These are phyloP conservation scores for Gossypium anomalum DNA, from an alignment of 345 rosid species.

Conservation along the genomic window DNA sequence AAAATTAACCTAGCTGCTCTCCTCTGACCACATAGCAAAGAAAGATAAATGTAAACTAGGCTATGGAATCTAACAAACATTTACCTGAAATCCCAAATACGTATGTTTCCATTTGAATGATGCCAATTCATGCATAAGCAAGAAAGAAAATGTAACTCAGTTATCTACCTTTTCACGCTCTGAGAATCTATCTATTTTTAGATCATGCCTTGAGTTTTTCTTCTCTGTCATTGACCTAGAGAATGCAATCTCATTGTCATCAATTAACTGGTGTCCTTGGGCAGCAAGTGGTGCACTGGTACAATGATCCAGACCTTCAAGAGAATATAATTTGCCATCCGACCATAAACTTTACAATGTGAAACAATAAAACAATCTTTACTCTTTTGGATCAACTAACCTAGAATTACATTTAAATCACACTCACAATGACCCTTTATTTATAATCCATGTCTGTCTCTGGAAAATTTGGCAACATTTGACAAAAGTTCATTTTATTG, in stretches of 20 bases:
- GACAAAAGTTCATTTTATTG: neutral
- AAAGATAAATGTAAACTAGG: neutral
- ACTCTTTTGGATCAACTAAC: neutral
- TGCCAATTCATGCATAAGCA: neutral
- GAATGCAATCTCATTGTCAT: conserved; percentile 41
- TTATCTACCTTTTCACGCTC: conserved; percentile 75
- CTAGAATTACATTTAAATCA: neutral
- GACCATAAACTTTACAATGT: conserved; percentile 10
- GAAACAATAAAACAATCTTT: neutral
- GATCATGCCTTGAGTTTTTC: conserved; percentile 45
- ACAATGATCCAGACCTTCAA: conserved; percentile 66
- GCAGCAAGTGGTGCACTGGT: conserved; percentile 45
- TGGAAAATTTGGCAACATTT: neutral
- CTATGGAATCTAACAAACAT: neutral
- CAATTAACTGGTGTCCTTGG: conserved; percentile 30
- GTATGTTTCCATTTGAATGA: neutral
- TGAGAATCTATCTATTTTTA: conserved; percentile 64
- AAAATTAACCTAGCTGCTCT: neutral
- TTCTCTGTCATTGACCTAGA: conserved; percentile 73
- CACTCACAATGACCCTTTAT: neutral
- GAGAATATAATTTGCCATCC: conserved; percentile 29
- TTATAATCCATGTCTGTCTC: neutral
- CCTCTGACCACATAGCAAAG: neutral
- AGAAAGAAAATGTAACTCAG: conserved; percentile 11
- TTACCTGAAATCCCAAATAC: neutral